Conservation (phyloP, 805 yeast genomes). For the Wickerhamomyces tratensis region DNA sequence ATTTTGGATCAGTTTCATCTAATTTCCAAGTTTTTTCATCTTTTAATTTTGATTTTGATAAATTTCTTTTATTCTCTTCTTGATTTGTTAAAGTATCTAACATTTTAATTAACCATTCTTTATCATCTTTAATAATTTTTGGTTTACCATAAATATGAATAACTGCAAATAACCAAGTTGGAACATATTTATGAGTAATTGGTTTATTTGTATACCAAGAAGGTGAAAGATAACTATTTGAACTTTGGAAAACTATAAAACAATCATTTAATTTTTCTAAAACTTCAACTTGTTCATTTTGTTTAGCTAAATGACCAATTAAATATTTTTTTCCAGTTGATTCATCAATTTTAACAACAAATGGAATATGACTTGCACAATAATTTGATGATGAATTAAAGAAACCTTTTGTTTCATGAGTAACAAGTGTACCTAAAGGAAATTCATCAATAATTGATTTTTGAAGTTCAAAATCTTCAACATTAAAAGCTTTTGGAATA, state of each 20-base stretch:
- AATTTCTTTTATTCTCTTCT: slow-evolving; percentile 30
- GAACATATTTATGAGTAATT: slow-evolving; percentile 52
- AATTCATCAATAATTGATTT: slow-evolving; percentile 31
- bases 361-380: slow-evolving; percentile 50
- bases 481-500: slow-evolving; percentile 17
- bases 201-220: slow-evolving; percentile 48
- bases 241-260: slow-evolving; percentile 42
- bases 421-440: slow-evolving; percentile 45
- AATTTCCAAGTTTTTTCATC: slow-evolving; percentile 36
- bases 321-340: slow-evolving; percentile 30
- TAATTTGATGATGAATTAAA: slow-evolving; percentile 26
- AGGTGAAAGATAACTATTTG: slow-evolving; percentile 46
- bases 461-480: slow-evolving; percentile 26
- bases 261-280: slow-evolving; percentile 27
- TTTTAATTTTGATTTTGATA: slow-evolving; percentile 11
- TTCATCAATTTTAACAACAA: slow-evolving; percentile 27
- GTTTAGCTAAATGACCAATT: slow-evolving; percentile 45
- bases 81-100: slow-evolving; percentile 34
- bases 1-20: slow-evolving; percentile 44
- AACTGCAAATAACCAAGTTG: slow-evolving; percentile 59
- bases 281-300: slow-evolving; percentile 38
- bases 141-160: slow-evolving; percentile 49
- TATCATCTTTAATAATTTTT: slow-evolving; percentile 26
- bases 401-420: slow-evolving; percentile 15
- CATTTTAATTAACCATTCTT: slow-evolving; percentile 35